phyloP scores from a whole-genome alignment of 371 early-diverging fungal species.

The Mortierella sp. region DNA sequence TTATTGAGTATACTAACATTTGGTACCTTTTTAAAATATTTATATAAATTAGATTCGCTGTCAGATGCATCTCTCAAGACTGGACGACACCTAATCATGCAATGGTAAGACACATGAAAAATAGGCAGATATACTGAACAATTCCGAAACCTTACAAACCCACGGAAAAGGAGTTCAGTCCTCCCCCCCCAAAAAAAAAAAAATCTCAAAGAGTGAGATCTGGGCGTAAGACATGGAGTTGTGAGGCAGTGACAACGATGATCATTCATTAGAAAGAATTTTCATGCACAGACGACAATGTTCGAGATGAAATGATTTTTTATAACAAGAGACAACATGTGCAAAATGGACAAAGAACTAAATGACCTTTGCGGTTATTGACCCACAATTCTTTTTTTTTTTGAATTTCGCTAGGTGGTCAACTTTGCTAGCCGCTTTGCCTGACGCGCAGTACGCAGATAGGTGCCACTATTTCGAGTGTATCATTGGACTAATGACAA shows the following conservation, averaged over 20 bases:
- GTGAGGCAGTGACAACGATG: neutral
- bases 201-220: neutral
- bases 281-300: neutral
- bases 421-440: constrained; percentile 44
- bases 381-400: no score
- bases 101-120: constrained; percentile 37
- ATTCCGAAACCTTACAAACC: no score
- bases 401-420: constrained; percentile 65
- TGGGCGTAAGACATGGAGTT: no score
- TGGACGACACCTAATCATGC: constrained; percentile 53
- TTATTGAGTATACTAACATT: constrained; percentile 4
- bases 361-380: no score
- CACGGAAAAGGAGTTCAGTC: no score
- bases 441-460: constrained; percentile 55
- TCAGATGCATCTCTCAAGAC: constrained; percentile 53
- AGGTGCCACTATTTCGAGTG: constrained; percentile 61
- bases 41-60: constrained; percentile 41
- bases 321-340: no score
- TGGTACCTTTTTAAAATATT: neutral
- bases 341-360: no score
- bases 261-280: neutral
- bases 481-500: constrained; percentile 60
- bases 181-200: neutral
- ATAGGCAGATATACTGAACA: neutral
- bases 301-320: no score